Conservation (phyloP, 495 filamentous ascomycete genomes). For the Penicillium steckii region DNA sequence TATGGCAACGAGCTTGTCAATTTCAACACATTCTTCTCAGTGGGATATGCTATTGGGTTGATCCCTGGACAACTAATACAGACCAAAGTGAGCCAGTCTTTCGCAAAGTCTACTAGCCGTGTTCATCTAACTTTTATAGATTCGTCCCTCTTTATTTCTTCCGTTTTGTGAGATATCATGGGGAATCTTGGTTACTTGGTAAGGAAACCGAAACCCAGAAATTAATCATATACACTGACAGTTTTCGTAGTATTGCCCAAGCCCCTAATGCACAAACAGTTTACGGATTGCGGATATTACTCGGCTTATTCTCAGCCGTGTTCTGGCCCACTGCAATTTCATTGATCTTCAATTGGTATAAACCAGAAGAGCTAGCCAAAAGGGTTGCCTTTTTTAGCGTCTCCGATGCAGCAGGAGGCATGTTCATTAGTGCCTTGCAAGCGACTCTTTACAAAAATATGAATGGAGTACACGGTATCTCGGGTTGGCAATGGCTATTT, state of each 20-base stretch:
- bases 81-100: constrained; percentile 1
- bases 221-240: background rate
- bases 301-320: constrained; percentile 18
- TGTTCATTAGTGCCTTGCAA: constrained; percentile 18
- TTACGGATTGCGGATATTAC: constrained; percentile 15
- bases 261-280: constrained; percentile 13
- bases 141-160: background rate
- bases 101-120: background rate
- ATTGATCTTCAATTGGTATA: constrained; percentile 23
- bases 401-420: constrained; percentile 14
- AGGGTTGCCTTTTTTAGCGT: constrained; percentile 18
- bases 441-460: constrained; percentile 18
- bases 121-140: background rate
- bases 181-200: constrained; percentile 8
- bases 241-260: background rate
- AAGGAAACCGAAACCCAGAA: background rate
- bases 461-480: constrained; percentile 12
- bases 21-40: constrained; percentile 4
- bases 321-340: constrained; percentile 17
- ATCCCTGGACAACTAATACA: constrained; percentile 8
- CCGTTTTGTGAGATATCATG: constrained; percentile 8
- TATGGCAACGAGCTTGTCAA: constrained; percentile 6
- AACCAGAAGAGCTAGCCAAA: constrained; percentile 13
- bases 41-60: constrained; percentile 5
- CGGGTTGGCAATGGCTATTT: constrained; percentile 23